Percentiles rank a stretch among this genome's conserved stretches.
phyloP scores from a whole-genome alignment of 495 filamentous ascomycete species.

The Parathielavia hyrcaniae region DNA sequence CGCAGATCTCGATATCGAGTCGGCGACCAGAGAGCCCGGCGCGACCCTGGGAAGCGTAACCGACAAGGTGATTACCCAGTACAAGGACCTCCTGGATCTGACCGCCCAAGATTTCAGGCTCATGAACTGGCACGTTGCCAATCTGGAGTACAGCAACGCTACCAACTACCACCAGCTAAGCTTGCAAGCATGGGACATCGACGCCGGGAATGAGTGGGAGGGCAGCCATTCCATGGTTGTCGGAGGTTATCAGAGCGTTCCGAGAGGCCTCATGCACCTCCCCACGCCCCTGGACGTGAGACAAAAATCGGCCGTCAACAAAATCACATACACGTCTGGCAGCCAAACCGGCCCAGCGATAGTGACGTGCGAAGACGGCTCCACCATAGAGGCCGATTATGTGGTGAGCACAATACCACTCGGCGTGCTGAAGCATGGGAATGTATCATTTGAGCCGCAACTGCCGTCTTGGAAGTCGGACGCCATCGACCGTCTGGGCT shows the following conservation, averaged over 20 bases:
- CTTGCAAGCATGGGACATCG: slow-evolving; percentile 90
- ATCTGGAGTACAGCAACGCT: slow-evolving; percentile 95
- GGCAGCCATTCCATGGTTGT: slow-evolving; percentile 87
- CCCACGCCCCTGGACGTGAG: slow-evolving; percentile 76
- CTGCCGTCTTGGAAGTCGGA: slow-evolving; percentile 79
- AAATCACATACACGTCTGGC: slow-evolving; percentile 59
- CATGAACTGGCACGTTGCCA: slow-evolving; percentile 97
- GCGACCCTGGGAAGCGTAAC: slow-evolving; percentile 83
- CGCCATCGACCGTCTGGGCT: slow-evolving; percentile 82
- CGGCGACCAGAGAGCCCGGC: slow-evolving; percentile 48
- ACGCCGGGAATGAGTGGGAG: slow-evolving; percentile 95
- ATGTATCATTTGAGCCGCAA: slow-evolving; percentile 71
- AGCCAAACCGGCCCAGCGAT: slow-evolving; percentile 39
- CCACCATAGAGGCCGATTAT: slow-evolving; percentile 69
- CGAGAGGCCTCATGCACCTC: slow-evolving; percentile 68
- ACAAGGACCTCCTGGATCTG: slow-evolving; percentile 73
- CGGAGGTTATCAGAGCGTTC: slow-evolving; percentile 87
- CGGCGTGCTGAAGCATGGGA: slow-evolving; percentile 75
- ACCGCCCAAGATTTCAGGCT: slow-evolving; percentile 80
- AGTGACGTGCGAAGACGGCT: slow-evolving; percentile 75
- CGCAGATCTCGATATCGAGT: slow-evolving; percentile 68
- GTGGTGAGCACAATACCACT: slow-evolving; percentile 85
- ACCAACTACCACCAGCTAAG: slow-evolving; percentile 79
- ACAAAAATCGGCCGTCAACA: slow-evolving; percentile 59
- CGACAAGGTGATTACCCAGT: slow-evolving; percentile 83